phyloP scores from a whole-genome alignment of 2,329 filamentous ascomycete genomes.

The Ophiosphaerella herpotricha region DNA sequence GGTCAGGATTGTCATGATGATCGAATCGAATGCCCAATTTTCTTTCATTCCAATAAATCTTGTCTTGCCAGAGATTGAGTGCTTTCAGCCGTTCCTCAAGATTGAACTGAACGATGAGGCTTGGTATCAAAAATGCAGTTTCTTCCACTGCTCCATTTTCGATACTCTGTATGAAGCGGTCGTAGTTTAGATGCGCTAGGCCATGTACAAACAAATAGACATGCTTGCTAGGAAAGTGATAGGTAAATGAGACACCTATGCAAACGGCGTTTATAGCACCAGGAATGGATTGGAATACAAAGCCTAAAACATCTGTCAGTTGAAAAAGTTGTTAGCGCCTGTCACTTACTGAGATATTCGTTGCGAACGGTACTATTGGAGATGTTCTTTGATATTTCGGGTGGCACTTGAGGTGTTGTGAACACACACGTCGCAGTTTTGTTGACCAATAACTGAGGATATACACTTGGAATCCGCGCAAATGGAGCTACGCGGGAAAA shows the following conservation, averaged over 20 bases:
- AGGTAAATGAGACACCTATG: slow-evolving; percentile 20
- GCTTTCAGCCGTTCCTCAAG: slow-evolving; percentile 1
- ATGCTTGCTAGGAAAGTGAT: slow-evolving; percentile 16
- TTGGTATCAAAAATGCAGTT: slow-evolving; percentile 14
- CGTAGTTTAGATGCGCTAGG: slow-evolving; percentile 1
- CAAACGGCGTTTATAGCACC: neutral
- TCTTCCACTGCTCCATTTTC: neutral
- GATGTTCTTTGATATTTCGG: neutral
- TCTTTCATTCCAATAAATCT: slow-evolving; percentile 11
- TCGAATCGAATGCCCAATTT: slow-evolving; percentile 11
- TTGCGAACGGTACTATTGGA: neutral
- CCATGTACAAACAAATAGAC: slow-evolving; percentile 25
- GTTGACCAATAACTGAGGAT: slow-evolving; percentile 3
- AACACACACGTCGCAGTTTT: slow-evolving; percentile 7
- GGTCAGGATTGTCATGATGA: neutral
- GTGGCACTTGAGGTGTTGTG: slow-evolving; percentile 5
- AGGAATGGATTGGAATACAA: slow-evolving; percentile 15
- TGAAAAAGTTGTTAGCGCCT: neutral
- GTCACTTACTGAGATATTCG: slow-evolving; percentile 13
- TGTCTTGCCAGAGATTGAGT: slow-evolving; percentile 6
- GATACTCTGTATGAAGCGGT: neutral
- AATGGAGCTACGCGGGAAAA: slow-evolving; percentile 14
- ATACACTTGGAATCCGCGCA: slow-evolving; percentile 10
- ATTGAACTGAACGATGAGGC: slow-evolving; percentile 10
- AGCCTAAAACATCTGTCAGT: slow-evolving; percentile 3